phyloP scores from a whole-genome alignment of 768 basidiomycete genomes.

The Mycena floridula region DNA sequence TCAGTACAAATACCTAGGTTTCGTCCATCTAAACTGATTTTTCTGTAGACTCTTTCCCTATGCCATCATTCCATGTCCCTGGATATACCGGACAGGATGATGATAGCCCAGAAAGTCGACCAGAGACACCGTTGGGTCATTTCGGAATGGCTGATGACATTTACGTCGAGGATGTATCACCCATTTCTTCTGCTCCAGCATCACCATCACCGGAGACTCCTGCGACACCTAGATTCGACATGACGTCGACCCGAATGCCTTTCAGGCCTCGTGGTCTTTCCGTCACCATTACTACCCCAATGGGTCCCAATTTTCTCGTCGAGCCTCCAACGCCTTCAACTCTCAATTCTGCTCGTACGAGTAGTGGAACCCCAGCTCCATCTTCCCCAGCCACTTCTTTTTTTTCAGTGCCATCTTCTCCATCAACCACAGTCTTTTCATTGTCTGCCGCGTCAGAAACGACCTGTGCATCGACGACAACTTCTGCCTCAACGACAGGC shows the following conservation, averaged over 20 bases:
- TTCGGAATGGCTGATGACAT: not conserved
- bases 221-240: slow-evolving; percentile 1
- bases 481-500: not conserved
- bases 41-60: slow-evolving; percentile 19
- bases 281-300: not conserved
- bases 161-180: not conserved
- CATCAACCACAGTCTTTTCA: slow-evolving; percentile 10
- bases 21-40: not conserved
- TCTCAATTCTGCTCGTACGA: too few relatives aligned
- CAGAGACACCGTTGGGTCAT: slow-evolving; percentile 1
- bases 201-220: not conserved
- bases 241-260: too few relatives aligned
- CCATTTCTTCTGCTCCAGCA: not conserved
- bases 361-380: slow-evolving; percentile 19
- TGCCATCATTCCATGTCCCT: slow-evolving; percentile 33
- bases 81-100: too few relatives aligned
- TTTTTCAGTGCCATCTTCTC: slow-evolving; percentile 20
- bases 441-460: not conserved
- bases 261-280: too few relatives aligned
- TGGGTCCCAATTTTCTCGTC: slow-evolving; percentile 1
- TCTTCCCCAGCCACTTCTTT: slow-evolving; percentile 22
- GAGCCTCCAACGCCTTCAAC: slow-evolving; percentile 16
- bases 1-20: slow-evolving; percentile 14
- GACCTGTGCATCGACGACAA: not conserved
- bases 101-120: too few relatives aligned